Evolutionary conservation across 768 basidiomycete genomes (phyloP), one percentile per base, ranked within the genome.

Genomic region (Suillus occidentalis): DNA sequence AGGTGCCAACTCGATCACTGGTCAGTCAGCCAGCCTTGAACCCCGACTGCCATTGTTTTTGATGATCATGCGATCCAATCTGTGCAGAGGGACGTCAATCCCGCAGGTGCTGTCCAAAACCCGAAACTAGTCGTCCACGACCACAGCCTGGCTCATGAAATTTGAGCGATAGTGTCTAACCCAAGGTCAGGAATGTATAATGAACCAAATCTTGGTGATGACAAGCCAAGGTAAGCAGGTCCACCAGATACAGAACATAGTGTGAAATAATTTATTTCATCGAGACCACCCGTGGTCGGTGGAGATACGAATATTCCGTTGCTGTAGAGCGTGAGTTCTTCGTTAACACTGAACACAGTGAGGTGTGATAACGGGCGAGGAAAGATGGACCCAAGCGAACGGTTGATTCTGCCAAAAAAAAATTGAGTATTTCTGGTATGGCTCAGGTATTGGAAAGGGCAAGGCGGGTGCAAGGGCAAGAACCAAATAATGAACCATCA

Each of bases 401-500:
- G 36, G 89, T 88, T 2, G 90, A 90, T 31, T 82, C 86, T n/a
- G n/a, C n/a, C n/a, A n/a, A n/a, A 18, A 98, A 99, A 87, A 9
- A 97, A 85, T 40, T 93, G 3, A 92, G 86, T n/a, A 22, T 0
- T 40, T 93, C 88, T 2, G 92, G 86, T 12, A 22, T 0, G 85
- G 85, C 83, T 7, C 92, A 89, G 18, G 94, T 97, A 62, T 90
- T 89, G 4, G 94, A 95, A 36, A 97, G 84, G 75, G 97, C 94
- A 71, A 97, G 87, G 73, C 94, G 31, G 93, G 94, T 0, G 92
- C 87, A 42, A 90, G 78, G 55, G 95, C 83, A 72, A 96, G 83
- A 62, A 86, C 84, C 61, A 85, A 82, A 12, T 90, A 82, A 37
- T 88, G 79, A 50, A 95, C 81, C 6, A 91, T 92, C 91, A 64